Conservation (phyloP, 1,284 basidiomycete species). For the Thecaphora frezii region DNA sequence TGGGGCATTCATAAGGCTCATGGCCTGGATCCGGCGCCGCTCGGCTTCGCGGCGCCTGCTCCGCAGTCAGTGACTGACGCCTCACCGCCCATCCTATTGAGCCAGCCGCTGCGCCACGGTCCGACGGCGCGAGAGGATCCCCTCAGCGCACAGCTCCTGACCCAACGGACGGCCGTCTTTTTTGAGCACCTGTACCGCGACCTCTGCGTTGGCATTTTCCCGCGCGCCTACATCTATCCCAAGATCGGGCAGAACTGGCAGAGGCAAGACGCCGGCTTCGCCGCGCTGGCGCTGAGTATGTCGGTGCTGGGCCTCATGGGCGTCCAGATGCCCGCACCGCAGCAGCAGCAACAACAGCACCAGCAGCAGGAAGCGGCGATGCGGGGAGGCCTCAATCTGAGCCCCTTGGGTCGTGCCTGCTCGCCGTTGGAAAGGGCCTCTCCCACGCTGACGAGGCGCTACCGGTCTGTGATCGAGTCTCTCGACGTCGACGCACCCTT, state of each 20-base stretch:
- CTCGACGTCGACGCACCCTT: not conserved
- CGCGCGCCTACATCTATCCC: slow-evolving; percentile 35
- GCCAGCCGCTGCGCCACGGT: no score
- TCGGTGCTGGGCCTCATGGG: slow-evolving; percentile 31
- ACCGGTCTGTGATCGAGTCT: not conserved
- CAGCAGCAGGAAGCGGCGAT: no score
- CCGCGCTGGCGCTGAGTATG: slow-evolving; percentile 37
- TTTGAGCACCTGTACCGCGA: slow-evolving; percentile 48
- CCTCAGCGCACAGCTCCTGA: slow-evolving; percentile 40
- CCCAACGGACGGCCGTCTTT: slow-evolving; percentile 41
- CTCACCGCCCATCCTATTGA: no score
- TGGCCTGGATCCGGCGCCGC: no score
- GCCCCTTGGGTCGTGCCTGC: no score
- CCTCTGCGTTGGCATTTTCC: slow-evolving; percentile 38
- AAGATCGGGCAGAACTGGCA: slow-evolving; percentile 33
- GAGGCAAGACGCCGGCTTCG: slow-evolving; percentile 32
- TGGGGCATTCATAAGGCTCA: no score
- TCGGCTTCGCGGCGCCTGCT: no score
- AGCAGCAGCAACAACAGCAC: no score
- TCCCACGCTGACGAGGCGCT: no score
- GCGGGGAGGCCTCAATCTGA: no score
- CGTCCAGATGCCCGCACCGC: not conserved
- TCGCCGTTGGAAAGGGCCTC: no score
- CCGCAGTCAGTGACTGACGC: no score
- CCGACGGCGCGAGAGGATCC: slow-evolving; percentile 8